Evolutionary conservation across 2,329 filamentous ascomycete species (phyloP).

Genomic region (Alternaria metachromatica): DNA sequence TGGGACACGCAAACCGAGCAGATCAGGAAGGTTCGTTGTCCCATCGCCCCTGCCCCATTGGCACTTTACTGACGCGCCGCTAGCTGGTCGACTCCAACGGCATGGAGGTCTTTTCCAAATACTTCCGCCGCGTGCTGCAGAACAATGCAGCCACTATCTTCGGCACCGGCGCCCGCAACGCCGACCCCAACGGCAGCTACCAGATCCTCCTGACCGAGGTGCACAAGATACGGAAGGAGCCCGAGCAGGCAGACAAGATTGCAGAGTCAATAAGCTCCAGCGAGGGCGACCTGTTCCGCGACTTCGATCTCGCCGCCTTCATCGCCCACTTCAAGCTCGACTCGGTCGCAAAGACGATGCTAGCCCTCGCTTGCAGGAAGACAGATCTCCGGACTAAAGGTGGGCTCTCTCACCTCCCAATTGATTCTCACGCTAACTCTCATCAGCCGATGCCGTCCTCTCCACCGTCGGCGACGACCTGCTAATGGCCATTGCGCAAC

Average conservation of each 20-base stretch:
- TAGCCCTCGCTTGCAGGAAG: conserved; percentile 87
- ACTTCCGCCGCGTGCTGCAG: conserved; percentile 89
- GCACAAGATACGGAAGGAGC: conserved; percentile 81
- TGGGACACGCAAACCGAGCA: conserved; percentile 92
- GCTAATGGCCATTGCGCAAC: conserved; percentile 73
- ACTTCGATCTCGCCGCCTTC: conserved; percentile 95
- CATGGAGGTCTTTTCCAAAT: conserved; percentile 98
- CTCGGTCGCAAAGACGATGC: conserved; percentile 82
- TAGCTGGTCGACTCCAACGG: conserved; percentile 96
- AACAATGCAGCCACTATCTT: conserved; percentile 94
- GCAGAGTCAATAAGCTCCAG: conserved; percentile 90
- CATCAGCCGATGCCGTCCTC: conserved; percentile 84
- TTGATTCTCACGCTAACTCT: conserved; percentile 22
- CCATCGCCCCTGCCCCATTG: not conserved
- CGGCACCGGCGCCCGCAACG: conserved; percentile 74
- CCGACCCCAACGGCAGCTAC: conserved; percentile 81
- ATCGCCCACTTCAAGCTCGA: conserved; percentile 96
- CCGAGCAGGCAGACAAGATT: conserved; percentile 85
- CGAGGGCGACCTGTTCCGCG: conserved; percentile 91
- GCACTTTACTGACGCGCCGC: conserved; percentile 24
- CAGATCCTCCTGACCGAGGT: conserved; percentile 83
- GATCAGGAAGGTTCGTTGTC: conserved; percentile 78
- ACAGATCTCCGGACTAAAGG: conserved; percentile 89
- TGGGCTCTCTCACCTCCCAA: conserved; percentile 50
- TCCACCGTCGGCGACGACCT: conserved; percentile 80